Evolutionary conservation across 2,329 filamentous ascomycete species (phyloP).

Genomic region (Nemania sp.): DNA sequence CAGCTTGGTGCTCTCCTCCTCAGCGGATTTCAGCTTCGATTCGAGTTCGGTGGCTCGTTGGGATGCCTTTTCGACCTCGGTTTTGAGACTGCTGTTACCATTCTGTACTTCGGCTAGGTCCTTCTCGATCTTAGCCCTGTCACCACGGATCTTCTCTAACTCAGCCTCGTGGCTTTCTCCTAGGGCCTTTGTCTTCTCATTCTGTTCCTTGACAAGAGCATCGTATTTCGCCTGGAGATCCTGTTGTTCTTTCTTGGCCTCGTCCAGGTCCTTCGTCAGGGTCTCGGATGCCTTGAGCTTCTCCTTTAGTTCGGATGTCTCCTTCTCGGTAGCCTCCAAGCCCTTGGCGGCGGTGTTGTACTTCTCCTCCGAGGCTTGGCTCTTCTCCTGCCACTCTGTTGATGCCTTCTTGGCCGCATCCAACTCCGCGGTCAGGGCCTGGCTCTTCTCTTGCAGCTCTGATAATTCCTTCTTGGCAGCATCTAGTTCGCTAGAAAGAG

Average conservation of each 20-base stretch:
- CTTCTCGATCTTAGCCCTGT: conserved; percentile 45
- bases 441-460: conserved; percentile 43
- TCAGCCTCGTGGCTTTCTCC: conserved; percentile 41
- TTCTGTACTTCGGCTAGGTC: conserved; percentile 47
- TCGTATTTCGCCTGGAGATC: conserved; percentile 39
- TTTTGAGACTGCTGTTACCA: conserved; percentile 42
- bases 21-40: conserved; percentile 40
- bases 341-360: conserved; percentile 43
- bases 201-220: conserved; percentile 39
- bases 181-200: conserved; percentile 42
- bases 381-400: conserved; percentile 44
- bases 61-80: conserved; percentile 45
- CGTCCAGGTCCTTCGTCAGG: conserved; percentile 46
- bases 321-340: conserved; percentile 49
- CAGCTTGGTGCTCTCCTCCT: conserved; percentile 43
- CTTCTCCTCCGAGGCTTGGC: conserved; percentile 38
- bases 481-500: conserved; percentile 42
- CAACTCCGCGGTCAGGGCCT: conserved; percentile 40
- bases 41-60: conserved; percentile 42
- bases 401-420: conserved; percentile 44
- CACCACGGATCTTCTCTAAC: conserved; percentile 37
- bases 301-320: conserved; percentile 44
- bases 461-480: conserved; percentile 49
- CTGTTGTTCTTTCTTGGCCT: conserved; percentile 49
- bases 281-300: conserved; percentile 49